Percentiles rank a stretch among this genome's conserved stretches.
Evolutionary conservation across 352 stramenopile genomes (phyloP).

Genomic region (Blastocystis hominis): DNA sequence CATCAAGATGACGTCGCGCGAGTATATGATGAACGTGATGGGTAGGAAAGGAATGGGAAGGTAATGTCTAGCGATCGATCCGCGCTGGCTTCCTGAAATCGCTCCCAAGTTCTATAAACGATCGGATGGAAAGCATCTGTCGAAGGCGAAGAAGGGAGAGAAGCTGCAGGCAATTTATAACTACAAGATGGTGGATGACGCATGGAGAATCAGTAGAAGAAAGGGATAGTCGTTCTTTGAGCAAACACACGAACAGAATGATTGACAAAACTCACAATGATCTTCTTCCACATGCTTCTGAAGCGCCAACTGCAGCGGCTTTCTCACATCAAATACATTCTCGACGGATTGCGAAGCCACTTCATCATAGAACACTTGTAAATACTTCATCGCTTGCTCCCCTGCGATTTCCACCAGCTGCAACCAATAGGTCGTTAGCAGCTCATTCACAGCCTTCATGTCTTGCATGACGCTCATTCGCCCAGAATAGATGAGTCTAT

Average conservation of each 20-base stretch:
- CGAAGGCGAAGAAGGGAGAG: conserved; percentile 90
- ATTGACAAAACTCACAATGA: background rate
- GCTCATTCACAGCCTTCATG: background rate
- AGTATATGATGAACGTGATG: conserved; percentile 99
- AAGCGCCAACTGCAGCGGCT: background rate
- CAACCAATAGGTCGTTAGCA: background rate
- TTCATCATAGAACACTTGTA: background rate
- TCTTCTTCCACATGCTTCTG: background rate
- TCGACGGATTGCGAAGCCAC: background rate
- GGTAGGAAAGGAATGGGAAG: background rate
- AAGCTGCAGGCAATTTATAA: conserved; percentile 98
- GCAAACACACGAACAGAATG: background rate
- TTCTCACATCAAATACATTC: background rate
- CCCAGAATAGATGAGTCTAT: background rate
- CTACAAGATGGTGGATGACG: conserved; percentile 88
- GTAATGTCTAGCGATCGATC: conserved; percentile 79
- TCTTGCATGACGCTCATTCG: background rate
- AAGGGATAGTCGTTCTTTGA: conserved; percentile 13
- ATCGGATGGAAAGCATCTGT: conserved; percentile 90
- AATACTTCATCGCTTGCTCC: background rate
- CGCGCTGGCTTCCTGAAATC: conserved; percentile 96
- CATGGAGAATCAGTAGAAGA: conserved; percentile 68
- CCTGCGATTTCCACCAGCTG: background rate
- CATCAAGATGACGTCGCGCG: conserved; percentile 83
- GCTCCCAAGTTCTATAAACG: conserved; percentile 88